Conservation (phyloP, 116 monocot species). For the Phalaenopsis hybrid region DNA sequence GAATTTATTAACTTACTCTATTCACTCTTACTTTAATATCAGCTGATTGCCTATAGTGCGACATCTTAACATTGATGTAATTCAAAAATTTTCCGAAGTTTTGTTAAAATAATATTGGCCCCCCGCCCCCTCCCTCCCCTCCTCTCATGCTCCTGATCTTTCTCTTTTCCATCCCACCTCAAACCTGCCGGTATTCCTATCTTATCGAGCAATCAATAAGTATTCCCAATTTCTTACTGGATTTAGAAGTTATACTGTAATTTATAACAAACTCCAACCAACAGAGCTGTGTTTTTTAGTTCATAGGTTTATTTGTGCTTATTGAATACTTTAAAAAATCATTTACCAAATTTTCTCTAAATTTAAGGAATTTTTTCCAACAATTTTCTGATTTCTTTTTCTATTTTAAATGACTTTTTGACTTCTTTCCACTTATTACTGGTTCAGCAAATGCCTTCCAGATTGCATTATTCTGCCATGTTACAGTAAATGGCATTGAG, state of each 20-base stretch:
- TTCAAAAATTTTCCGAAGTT: not conserved
- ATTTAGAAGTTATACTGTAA: not conserved
- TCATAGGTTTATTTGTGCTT: not conserved
- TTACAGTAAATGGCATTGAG: not conserved
- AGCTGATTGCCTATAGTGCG: not conserved
- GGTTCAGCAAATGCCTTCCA: constrained; percentile 7
- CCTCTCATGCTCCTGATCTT: not conserved
- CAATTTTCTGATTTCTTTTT: not conserved
- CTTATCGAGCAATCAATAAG: not conserved
- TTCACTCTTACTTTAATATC: not conserved
- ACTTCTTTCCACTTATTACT: constrained; percentile 1
- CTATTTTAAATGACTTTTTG: not conserved
- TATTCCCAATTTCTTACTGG: not conserved
- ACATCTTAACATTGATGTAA: not conserved
- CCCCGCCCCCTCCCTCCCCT: not conserved
- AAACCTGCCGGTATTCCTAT: not conserved
- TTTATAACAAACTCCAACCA: not conserved
- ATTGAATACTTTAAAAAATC: not conserved
- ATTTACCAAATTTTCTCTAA: not conserved
- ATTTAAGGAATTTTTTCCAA: not conserved
- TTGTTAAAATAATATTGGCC: not conserved
- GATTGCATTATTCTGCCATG: not conserved
- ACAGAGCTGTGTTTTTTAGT: not conserved
- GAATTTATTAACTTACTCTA: not conserved
- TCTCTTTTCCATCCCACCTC: not conserved